Conservation (phyloP, 805 yeast genomes). For the Monosporozyma aerobia region DNA sequence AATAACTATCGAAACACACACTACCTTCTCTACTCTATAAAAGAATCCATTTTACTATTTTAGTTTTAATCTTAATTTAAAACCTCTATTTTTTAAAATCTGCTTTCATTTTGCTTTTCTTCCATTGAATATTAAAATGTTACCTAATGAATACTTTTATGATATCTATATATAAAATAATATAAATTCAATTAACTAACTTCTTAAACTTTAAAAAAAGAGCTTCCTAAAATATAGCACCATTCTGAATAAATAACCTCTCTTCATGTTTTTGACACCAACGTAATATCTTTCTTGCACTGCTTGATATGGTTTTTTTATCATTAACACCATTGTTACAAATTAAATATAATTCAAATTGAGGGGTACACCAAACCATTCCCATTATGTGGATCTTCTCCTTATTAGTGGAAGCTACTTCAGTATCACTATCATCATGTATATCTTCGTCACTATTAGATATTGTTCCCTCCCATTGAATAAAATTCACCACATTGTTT, state of each 20-base stretch:
- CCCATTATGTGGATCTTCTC: constrained; percentile 30
- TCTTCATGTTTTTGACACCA: constrained; percentile 73
- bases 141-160: not conserved
- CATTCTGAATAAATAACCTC: constrained; percentile 64
- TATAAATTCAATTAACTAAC: not conserved
- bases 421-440: not conserved
- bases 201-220: not conserved
- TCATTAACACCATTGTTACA: constrained; percentile 45
- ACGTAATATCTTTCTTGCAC: constrained; percentile 53
- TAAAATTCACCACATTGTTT: constrained; percentile 38
- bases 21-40: not conserved
- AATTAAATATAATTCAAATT: constrained; percentile 53
- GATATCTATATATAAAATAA: not conserved
- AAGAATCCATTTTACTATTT: not conserved
- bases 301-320: constrained; percentile 45
- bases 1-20: not conserved
- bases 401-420: constrained; percentile 9
- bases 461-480: constrained; percentile 30
- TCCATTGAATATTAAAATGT: no score
- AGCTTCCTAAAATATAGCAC: constrained; percentile 46
- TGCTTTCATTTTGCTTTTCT: not conserved
- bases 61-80: not conserved
- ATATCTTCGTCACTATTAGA: not conserved
- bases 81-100: not conserved
- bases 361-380: constrained; percentile 47